These are phyloP conservation scores for Trichoderma reesei DNA, from an alignment of 495 filamentous ascomycete species.

Conservation along the genomic window DNA sequence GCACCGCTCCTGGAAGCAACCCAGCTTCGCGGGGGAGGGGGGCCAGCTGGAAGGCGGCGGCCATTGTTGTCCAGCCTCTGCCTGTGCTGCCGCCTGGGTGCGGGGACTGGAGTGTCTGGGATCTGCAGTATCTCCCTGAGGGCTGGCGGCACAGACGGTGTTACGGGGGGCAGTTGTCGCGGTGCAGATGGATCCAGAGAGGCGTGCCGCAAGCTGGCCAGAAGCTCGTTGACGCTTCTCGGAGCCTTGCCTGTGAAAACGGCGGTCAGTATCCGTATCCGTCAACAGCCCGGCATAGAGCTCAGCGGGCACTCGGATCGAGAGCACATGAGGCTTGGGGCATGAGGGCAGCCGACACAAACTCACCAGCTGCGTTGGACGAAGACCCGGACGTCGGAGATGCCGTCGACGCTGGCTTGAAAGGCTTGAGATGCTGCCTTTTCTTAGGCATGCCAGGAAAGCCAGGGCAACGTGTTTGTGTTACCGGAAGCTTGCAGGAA, in stretches of 20 bases:
- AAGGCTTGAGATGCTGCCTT: constrained; percentile 36
- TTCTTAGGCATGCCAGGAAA: constrained; percentile 44
- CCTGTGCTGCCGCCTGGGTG: constrained; percentile 41
- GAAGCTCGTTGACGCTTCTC: constrained; percentile 41
- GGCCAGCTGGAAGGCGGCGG: constrained; percentile 49
- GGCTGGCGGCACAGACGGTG: constrained; percentile 38
- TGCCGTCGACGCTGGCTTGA: constrained; percentile 25
- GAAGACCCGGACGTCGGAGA: constrained; percentile 15
- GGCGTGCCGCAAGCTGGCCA: constrained; percentile 36
- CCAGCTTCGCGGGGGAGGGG: constrained; percentile 67
- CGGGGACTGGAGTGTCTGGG: constrained; percentile 58
- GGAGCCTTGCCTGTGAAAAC: constrained; percentile 13
- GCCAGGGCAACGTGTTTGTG: not conserved
- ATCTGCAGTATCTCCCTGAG: constrained; percentile 54
- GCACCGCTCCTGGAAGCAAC: constrained; percentile 17
- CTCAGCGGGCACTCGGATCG: not conserved
- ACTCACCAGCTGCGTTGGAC: constrained; percentile 11
- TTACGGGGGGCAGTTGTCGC: constrained; percentile 17
- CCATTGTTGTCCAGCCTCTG: constrained; percentile 32
- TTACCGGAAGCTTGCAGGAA: constrained; percentile 8
- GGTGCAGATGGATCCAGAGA: constrained; percentile 18
- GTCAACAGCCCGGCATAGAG: not conserved
- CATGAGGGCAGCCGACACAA: not conserved
- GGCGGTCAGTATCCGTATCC: constrained; percentile 8
- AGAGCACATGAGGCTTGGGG: not conserved